Conservation (phyloP, 371 early-diverging fungal species). For the Lichtheimia corymbifera region DNA sequence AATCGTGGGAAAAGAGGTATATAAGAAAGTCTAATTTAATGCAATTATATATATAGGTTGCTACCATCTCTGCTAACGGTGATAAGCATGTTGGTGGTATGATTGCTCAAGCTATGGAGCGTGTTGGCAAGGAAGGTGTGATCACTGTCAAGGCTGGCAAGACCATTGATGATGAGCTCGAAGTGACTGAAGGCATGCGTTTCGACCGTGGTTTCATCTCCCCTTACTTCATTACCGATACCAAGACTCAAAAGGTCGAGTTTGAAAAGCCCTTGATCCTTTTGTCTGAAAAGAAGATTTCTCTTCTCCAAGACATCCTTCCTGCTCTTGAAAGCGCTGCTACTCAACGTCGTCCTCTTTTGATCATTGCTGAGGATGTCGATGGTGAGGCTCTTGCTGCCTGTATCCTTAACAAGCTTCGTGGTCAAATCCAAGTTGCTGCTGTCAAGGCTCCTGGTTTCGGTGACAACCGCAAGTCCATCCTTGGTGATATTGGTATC, state of each 20-base stretch:
- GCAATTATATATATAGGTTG: conserved; percentile 60
- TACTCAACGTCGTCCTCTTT: conserved; percentile 91
- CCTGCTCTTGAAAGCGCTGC: conserved; percentile 95
- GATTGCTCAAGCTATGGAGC: conserved; percentile 98
- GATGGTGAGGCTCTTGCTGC: conserved; percentile 99
- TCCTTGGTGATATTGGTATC: conserved; percentile 94
- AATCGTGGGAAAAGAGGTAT: not conserved
- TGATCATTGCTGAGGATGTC: conserved; percentile 96
- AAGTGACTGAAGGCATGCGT: conserved; percentile 98
- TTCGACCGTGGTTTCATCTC: conserved; percentile 99
- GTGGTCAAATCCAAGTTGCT: conserved; percentile 94
- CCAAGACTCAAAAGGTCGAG: conserved; percentile 96
- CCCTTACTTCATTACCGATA: conserved; percentile 98
- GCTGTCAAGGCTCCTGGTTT: conserved; percentile 99
- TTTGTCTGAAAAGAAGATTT: conserved; percentile 96
- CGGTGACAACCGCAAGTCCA: conserved; percentile 98
- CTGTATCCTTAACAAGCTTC: conserved; percentile 97
- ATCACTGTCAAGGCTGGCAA: conserved; percentile 99
- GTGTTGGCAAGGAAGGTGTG: conserved; percentile 99
- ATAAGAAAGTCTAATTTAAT: not conserved
- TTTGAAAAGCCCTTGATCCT: conserved; percentile 97
- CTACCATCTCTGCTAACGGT: conserved; percentile 98
- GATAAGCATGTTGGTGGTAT: conserved; percentile 93
- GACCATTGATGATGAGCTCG: conserved; percentile 95
- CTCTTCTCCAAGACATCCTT: conserved; percentile 90